Conservation (phyloP, 148 eudicot species). For the Arbutus unedo region DNA sequence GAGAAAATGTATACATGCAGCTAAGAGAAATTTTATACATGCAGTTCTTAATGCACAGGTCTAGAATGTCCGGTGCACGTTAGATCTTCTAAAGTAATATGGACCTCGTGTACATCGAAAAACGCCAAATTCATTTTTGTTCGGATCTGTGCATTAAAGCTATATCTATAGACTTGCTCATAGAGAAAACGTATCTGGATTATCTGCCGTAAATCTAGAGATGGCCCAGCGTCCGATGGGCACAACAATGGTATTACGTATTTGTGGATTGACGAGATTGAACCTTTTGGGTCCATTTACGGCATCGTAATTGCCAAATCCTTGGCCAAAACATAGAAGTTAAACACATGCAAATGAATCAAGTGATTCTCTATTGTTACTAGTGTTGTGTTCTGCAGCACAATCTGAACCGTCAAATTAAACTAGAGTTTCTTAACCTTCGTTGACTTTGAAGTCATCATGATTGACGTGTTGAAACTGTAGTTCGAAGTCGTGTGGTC, state of each 20-base stretch:
- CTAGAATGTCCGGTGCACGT: too few relatives aligned
- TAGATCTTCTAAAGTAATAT: too few relatives aligned
- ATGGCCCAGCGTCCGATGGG: conserved; percentile 76
- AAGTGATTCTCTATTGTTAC: conserved; percentile 61
- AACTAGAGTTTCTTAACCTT: conserved; percentile 54
- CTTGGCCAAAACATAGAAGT: conserved; percentile 68
- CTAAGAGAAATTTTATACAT: too few relatives aligned
- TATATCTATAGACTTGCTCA: too few relatives aligned
- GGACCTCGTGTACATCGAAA: too few relatives aligned
- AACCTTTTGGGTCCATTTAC: conserved; percentile 20
- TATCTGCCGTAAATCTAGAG: conserved; percentile 52
- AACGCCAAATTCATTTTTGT: too few relatives aligned
- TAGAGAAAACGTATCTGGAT: conserved; percentile 43
- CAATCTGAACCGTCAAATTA: conserved; percentile 58
- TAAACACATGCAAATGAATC: conserved; percentile 70
- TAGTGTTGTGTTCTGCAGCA: conserved; percentile 56
- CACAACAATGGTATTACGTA: conserved; percentile 61
- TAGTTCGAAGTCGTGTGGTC: conserved; percentile 49
- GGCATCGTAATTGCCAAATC: conserved; percentile 59
- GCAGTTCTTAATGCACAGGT: too few relatives aligned
- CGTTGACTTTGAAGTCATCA: conserved; percentile 44
- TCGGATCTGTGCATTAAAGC: too few relatives aligned
- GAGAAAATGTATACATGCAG: too few relatives aligned
- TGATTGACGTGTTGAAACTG: conserved; percentile 22
- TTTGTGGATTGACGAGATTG: conserved; percentile 61